Evolutionary conservation across 164 flowering plant species (phyloP).

Genomic region (Liquidambar formosana): DNA sequence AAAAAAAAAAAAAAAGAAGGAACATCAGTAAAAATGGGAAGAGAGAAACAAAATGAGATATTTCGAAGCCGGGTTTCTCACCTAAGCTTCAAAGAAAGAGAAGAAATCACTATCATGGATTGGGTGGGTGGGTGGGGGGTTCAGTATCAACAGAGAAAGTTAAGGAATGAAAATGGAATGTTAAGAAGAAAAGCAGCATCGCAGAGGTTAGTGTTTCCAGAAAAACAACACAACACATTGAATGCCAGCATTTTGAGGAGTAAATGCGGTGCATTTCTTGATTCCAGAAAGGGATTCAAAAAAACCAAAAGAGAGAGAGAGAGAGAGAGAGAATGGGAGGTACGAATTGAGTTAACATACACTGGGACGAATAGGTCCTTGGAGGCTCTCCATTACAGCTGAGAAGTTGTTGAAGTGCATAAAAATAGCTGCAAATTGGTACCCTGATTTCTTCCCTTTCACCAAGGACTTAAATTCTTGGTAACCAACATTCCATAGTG

Average conservation of each 20-base stretch:
- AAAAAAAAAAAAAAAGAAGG: neutral
- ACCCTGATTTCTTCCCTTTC: neutral
- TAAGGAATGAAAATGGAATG: conserved; percentile 14
- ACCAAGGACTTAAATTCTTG: conserved; percentile 14
- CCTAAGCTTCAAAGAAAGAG: neutral
- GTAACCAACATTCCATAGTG: conserved; percentile 25
- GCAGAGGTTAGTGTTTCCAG: conserved; percentile 14
- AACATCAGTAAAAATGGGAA: neutral
- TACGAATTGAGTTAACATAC: conserved; percentile 34
- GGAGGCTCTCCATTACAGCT: conserved; percentile 56
- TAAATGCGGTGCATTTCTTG: conserved; percentile 27
- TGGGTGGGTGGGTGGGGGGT: neutral
- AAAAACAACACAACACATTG: conserved; percentile 23
- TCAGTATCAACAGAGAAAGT: conserved; percentile 10
- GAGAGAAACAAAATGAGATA: neutral
- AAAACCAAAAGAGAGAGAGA: conserved; percentile 2
- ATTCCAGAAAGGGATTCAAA: conserved; percentile 8
- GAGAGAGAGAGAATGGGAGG: neutral
- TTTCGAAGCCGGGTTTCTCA: neutral
- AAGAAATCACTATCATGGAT: neutral
- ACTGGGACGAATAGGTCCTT: conserved; percentile 51
- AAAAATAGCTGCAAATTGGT: conserved; percentile 5
- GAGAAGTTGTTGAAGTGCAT: conserved; percentile 10
- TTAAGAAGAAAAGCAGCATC: conserved; percentile 1
- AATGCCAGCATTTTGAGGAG: conserved; percentile 25